These are phyloP conservation scores for Trametes hirsuta DNA, from an alignment of 1,284 basidiomycete genomes.

Conservation along the genomic window DNA sequence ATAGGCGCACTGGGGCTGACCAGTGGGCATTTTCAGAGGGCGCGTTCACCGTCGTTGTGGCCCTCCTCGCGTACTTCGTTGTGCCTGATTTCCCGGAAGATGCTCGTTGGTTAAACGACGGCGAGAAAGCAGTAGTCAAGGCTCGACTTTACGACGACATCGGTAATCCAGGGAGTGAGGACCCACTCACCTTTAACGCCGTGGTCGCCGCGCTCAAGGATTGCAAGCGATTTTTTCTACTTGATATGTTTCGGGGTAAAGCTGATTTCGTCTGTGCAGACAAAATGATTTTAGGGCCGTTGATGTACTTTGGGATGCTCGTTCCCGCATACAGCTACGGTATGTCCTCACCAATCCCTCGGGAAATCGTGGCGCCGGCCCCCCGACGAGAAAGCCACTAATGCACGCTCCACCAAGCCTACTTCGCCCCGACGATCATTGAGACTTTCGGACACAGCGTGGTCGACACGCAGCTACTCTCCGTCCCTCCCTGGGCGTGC, in stretches of 20 bases:
- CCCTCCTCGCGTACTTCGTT: slow-evolving; percentile 31
- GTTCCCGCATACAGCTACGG: slow-evolving; percentile 31
- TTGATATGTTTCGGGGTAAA: neutral
- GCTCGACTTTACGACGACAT: slow-evolving; percentile 30
- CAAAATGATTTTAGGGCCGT: slow-evolving; percentile 28
- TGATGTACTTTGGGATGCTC: slow-evolving; percentile 32
- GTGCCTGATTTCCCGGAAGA: slow-evolving; percentile 33
- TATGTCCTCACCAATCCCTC: slow-evolving; percentile 6
- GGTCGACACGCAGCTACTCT: slow-evolving; percentile 49
- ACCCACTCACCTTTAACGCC: slow-evolving; percentile 16
- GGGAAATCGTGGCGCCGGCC: no score
- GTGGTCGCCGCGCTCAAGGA: slow-evolving; percentile 26
- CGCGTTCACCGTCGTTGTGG: slow-evolving; percentile 35
- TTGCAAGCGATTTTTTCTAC: slow-evolving; percentile 14
- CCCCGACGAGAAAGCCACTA: neutral
- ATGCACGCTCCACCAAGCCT: slow-evolving; percentile 16
- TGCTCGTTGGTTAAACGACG: slow-evolving; percentile 27
- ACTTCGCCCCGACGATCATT: slow-evolving; percentile 36
- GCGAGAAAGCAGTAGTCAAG: slow-evolving; percentile 28
- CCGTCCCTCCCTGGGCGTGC: slow-evolving; percentile 47
- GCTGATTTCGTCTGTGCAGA: slow-evolving; percentile 6
- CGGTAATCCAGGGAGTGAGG: slow-evolving; percentile 24
- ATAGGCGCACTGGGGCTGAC: neutral
- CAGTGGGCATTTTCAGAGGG: slow-evolving; percentile 27
- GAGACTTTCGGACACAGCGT: slow-evolving; percentile 45